These are phyloP conservation scores for Boletus bicolor DNA, from an alignment of 768 basidiomycete genomes.

Conservation along the genomic window DNA sequence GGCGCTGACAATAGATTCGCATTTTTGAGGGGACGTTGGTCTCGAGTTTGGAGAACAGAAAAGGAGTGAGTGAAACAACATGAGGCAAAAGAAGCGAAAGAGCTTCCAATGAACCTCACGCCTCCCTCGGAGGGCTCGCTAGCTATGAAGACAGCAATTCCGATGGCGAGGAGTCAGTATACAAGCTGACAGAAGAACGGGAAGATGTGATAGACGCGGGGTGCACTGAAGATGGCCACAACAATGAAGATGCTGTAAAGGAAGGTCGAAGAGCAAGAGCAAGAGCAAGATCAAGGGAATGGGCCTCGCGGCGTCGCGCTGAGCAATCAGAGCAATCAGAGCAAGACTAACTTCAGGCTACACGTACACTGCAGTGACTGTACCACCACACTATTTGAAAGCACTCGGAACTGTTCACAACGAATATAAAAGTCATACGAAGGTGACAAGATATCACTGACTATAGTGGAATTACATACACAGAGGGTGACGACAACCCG, in stretches of 20 bases:
- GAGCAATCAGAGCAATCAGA: conserved; percentile 9
- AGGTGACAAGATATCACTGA: too few species aligned
- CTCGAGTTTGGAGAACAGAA: conserved; percentile 54
- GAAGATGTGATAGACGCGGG: neutral
- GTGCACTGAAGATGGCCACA: neutral
- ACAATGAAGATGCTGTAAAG: conserved; percentile 23
- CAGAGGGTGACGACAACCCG: too few species aligned
- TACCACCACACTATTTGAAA: too few species aligned
- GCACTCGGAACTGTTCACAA: neutral
- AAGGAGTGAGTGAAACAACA: conserved; percentile 45
- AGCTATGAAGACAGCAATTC: conserved; percentile 60
- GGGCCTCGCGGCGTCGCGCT: conserved; percentile 51
- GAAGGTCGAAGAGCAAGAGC: conserved; percentile 51
- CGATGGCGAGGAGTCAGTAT: conserved; percentile 33
- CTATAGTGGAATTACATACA: too few species aligned
- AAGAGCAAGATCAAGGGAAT: conserved; percentile 33
- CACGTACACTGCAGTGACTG: neutral
- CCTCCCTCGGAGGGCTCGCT: conserved; percentile 50
- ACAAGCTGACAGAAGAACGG: conserved; percentile 13
- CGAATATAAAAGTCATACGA: too few species aligned
- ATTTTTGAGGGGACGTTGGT: conserved; percentile 79
- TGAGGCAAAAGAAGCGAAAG: conserved; percentile 23
- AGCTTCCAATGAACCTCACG: conserved; percentile 2
- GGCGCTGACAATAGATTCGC: conserved; percentile 75
- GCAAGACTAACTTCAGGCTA: neutral